phyloP scores from a whole-genome alignment of 106 monocot species.

The Posidonia australis region DNA sequence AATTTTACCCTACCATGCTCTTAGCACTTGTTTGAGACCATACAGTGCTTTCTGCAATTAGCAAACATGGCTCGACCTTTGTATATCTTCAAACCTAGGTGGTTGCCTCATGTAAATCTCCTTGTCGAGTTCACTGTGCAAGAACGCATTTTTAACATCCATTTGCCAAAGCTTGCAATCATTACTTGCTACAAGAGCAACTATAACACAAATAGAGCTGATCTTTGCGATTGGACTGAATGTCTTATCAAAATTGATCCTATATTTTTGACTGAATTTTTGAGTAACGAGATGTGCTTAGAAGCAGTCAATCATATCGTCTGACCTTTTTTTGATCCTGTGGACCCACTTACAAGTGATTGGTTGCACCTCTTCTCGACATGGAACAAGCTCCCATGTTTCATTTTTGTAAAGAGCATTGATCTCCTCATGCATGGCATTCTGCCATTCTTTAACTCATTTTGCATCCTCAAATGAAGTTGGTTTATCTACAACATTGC shows the following conservation, averaged over 20 bases:
- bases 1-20: conserved; percentile 12
- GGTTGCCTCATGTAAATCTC: conserved; percentile 18
- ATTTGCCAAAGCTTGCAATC: background rate
- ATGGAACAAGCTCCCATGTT: conserved; percentile 1
- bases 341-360: conserved; percentile 17
- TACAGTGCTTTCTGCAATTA: conserved; percentile 10
- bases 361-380: conserved; percentile 1
- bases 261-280: conserved; percentile 12
- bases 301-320: conserved; percentile 12
- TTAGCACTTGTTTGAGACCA: conserved; percentile 15
- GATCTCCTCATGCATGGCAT: conserved; percentile 21
- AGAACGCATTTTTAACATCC: conserved; percentile 19
- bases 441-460: conserved; percentile 1
- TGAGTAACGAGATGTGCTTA: conserved; percentile 17
- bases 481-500: no score
- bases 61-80: background rate
- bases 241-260: conserved; percentile 16
- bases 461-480: no score
- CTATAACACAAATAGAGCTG: conserved; percentile 1
- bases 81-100: background rate
- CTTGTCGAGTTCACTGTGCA: conserved; percentile 9
- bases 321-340: conserved; percentile 1
- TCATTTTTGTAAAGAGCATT: conserved; percentile 14
- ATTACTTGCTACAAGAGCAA: conserved; percentile 1
- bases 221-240: conserved; percentile 24